These are phyloP conservation scores for Colletotrichum paranaense DNA, from an alignment of 2,329 filamentous ascomycete species.

Conservation along the genomic window DNA sequence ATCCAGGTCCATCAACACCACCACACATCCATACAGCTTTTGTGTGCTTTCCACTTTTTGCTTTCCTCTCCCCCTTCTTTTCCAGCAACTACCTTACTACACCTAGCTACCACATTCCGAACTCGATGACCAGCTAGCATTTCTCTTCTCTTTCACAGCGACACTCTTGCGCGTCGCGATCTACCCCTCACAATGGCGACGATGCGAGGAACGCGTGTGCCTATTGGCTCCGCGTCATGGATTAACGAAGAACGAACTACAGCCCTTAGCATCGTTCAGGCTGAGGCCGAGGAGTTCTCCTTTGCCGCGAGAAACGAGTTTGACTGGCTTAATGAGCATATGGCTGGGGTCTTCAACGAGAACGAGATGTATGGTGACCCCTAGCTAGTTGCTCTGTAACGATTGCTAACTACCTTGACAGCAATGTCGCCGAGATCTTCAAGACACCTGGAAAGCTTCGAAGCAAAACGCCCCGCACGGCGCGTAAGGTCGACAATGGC, in stretches of 20 bases:
- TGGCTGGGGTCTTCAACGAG: constrained; percentile 91
- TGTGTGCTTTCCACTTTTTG: constrained; percentile 33
- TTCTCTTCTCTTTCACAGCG: constrained; percentile 23
- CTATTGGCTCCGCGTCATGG: constrained; percentile 88
- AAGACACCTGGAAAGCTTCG: constrained; percentile 90
- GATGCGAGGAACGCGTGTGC: constrained; percentile 68
- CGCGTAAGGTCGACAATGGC: constrained; percentile 67
- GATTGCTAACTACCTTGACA: constrained; percentile 49
- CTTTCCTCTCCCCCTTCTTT: constrained; percentile 37
- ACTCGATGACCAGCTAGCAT: constrained; percentile 37
- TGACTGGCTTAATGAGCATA: constrained; percentile 99
- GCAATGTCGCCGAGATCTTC: constrained; percentile 94
- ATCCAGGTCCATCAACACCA: constrained; percentile 35
- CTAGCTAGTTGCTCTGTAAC: constrained; percentile 28
- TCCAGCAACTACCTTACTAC: constrained; percentile 20
- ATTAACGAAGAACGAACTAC: constrained; percentile 85
- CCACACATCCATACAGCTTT: constrained; percentile 29
- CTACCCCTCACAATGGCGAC: constrained; percentile 44
- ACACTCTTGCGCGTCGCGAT: constrained; percentile 30
- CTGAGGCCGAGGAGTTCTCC: constrained; percentile 92
- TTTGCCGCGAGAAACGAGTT: constrained; percentile 94
- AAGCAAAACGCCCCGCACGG: constrained; percentile 82
- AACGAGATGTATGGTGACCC: constrained; percentile 79
- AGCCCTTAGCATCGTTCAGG: constrained; percentile 77
- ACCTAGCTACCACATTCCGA: constrained; percentile 24